These are phyloP conservation scores for Blastomyces emzantsi DNA, from an alignment of 2,329 filamentous ascomycete genomes.

Conservation along the genomic window DNA sequence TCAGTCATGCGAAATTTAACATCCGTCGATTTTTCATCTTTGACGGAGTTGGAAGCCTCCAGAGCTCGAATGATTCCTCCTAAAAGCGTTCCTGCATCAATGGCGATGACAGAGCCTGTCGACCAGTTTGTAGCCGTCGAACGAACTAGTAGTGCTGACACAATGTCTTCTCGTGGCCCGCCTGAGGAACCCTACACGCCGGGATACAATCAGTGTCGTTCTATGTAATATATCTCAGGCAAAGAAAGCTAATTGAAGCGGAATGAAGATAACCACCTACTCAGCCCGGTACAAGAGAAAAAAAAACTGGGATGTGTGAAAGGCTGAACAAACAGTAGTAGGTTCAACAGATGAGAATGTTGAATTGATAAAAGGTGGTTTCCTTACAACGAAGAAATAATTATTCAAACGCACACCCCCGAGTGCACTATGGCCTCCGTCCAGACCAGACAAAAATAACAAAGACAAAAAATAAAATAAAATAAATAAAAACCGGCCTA, in stretches of 20 bases:
- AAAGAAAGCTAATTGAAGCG: background rate
- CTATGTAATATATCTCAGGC: background rate
- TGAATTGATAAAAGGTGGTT: background rate
- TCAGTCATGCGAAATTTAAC: constrained; percentile 28
- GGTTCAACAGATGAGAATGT: background rate
- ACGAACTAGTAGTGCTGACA: constrained; percentile 80
- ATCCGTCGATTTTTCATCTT: constrained; percentile 16
- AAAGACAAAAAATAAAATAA: background rate
- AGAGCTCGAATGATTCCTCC: constrained; percentile 75
- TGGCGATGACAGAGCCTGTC: constrained; percentile 74
- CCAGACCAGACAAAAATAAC: background rate
- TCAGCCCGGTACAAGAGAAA: background rate
- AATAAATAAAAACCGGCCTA: background rate
- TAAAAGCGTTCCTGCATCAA: constrained; percentile 87
- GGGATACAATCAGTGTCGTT: constrained; percentile 22
- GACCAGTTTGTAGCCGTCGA: constrained; percentile 71
- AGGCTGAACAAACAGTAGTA: background rate
- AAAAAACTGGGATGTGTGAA: background rate
- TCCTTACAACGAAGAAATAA: background rate
- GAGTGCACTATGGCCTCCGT: background rate
- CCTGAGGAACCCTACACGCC: constrained; percentile 68
- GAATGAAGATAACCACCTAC: background rate
- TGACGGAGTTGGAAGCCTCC: constrained; percentile 32
- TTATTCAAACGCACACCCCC: background rate
- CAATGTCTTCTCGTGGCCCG: constrained; percentile 81